Evolutionary conservation across 371 early-diverging fungal species (phyloP), one percentile per base, ranked within the genome.

Genomic region (Rhizopus stolonifer): DNA sequence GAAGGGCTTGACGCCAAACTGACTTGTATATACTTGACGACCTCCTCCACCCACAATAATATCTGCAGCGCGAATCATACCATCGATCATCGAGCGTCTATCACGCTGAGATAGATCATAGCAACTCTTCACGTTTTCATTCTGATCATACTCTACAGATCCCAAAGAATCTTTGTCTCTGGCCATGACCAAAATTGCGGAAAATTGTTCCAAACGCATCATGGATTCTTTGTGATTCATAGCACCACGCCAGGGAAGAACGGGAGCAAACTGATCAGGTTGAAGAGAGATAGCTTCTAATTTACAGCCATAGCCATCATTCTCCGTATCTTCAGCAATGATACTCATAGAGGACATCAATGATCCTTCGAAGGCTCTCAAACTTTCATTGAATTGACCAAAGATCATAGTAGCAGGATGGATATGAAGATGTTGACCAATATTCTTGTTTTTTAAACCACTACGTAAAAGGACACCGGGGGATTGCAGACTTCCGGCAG

Each of bases 341-440:
- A n/a, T n/a, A n/a, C n/a, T n/a, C n/a, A n/a, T n/a, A n/a, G n/a
- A n/a, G n/a, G n/a, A n/a, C n/a, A n/a, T n/a, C n/a, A n/a, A n/a
- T n/a, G n/a, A n/a, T n/a, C n/a, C n/a, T n/a, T n/a, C n/a, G n/a
- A n/a, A n/a, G n/a, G n/a, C n/a, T n/a, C n/a, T n/a, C n/a, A n/a
- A n/a, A n/a, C n/a, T n/a, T n/a, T n/a, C n/a, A n/a, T n/a, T n/a
- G n/a, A n/a, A n/a, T n/a, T n/a, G n/a, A n/a, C n/a, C n/a, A n/a
- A 72, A 33, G 87, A 18, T 88, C 92, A 65, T 82, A n/a, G 74
- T 70, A 24, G 74, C 51, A n/a, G 92, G 92, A 56, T 91, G 91
- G 15, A 88, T 54, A 39, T 67, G 65, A 21, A 91, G 67, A 52
- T 87, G 54, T 17, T 66, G 60, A 15, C 92, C 92, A 69, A 91